Evolutionary conservation across 176 grass and related monocot genomes (phyloP).

Genomic region (Phoenix dactylifera): DNA sequence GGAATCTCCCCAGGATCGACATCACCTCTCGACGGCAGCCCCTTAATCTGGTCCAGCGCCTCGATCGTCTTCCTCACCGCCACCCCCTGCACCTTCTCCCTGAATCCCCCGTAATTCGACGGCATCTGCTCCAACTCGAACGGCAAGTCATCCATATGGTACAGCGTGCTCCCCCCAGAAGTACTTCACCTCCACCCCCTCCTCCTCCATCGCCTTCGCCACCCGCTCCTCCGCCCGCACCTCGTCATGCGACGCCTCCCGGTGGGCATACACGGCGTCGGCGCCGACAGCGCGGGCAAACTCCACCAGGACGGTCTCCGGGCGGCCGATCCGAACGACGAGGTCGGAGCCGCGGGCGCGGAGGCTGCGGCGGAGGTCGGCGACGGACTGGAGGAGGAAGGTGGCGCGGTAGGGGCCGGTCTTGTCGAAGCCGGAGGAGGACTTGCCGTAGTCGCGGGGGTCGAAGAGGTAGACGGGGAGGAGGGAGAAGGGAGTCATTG

Average conservation of each 20-base stretch:
- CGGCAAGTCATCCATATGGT: slow-evolving; percentile 81
- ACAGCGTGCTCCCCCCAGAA: slow-evolving; percentile 94
- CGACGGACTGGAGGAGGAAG: slow-evolving; percentile 81
- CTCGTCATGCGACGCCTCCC: slow-evolving; percentile 84
- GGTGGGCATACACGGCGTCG: slow-evolving; percentile 72
- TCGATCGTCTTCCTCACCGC: slow-evolving; percentile 54
- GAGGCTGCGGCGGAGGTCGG: slow-evolving; percentile 61
- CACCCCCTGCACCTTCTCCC: slow-evolving; percentile 55
- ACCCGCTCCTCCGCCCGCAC: slow-evolving; percentile 61
- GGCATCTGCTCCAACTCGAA: slow-evolving; percentile 65
- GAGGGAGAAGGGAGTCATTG: slow-evolving; percentile 52
- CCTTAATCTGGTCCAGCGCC: slow-evolving; percentile 62
- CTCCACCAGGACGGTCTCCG: slow-evolving; percentile 71
- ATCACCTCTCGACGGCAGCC: slow-evolving; percentile 60
- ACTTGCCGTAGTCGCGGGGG: slow-evolving; percentile 64
- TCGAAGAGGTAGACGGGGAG: slow-evolving; percentile 82
- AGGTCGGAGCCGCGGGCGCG: slow-evolving; percentile 70
- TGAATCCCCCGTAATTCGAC: slow-evolving; percentile 58
- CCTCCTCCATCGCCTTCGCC: slow-evolving; percentile 64
- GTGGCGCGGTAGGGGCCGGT: slow-evolving; percentile 55
- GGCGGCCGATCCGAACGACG: slow-evolving; percentile 69
- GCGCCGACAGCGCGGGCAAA: slow-evolving; percentile 45
- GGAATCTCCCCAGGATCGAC: slow-evolving; percentile 85
- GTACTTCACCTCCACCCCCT: slow-evolving; percentile 92
- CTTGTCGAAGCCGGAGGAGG: slow-evolving; percentile 54